Evolutionary conservation across 176 grass and related monocot genomes (phyloP), one percentile per base, ranked within the genome.

Genomic region (Cenchrus purpureus): DNA sequence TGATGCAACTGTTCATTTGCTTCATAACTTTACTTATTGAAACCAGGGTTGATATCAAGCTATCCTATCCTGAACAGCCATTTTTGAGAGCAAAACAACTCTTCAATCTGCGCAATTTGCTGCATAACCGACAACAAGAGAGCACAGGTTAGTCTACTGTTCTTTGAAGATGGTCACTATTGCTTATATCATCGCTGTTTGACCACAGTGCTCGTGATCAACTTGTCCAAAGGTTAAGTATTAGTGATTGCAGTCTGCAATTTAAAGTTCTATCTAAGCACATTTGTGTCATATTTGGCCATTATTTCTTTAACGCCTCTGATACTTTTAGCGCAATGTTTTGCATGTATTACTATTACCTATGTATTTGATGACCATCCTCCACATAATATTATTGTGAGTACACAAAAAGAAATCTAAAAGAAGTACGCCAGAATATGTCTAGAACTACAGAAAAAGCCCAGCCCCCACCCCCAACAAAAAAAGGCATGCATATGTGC

Each of bases 51-150:
- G 3, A 44, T 50, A 90, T 98, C 17, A 8, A 85, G 65, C 68
- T 98, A 57, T 93, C 83, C 15, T 77, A 98, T 85, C 91, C 91
- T 74, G 91, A 95, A 42, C 95, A 95, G 70, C 95, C 95, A 22
- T 58, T 98, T 76, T 79, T 98, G 82, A 95, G 87, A 79, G 96
- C 83, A 68, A 98, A 98, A 45, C 96, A 83, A 54, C 85, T 98
- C 66, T 98, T 89, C 84, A 86, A 73, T 77, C 77, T 93, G 77
- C 89, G 64, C 12, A 98, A 98, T 91, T 85, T 98, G 57, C 93
- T 98, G 58, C 89, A 90, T 71, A 91, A 98, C 31, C 85, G 96
- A 83, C 67, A 89, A 68, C 87, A 76, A 60, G 87, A 90, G 43
- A 85, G 80, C 52, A 95, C 80, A 98, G 93, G 96, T 98, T 87